Base-by-base conservation (phyloP, 2,329 filamentous ascomycete species). In the Xylaria polymorpha region DNA sequence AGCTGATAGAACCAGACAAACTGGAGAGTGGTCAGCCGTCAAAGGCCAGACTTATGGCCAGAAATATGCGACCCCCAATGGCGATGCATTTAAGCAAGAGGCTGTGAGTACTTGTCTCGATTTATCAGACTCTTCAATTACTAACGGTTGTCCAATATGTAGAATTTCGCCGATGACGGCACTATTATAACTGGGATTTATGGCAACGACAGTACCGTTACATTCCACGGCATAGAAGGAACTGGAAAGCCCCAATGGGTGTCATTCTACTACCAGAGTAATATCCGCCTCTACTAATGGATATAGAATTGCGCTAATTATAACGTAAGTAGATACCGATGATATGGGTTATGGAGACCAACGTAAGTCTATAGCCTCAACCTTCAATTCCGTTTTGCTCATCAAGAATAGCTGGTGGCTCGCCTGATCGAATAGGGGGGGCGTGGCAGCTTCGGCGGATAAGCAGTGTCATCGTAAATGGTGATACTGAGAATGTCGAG, bases 301-400 rank as follows among this genome's bases (percentile, higher is more conserved):
- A 15, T 9, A 37, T 6, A 4, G 20, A 29, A 20, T 51, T 62
- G 22, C 15, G 64, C 69, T 73, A 63, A 73, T 32, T 32, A 20
- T 1, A 18, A 4, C n/a, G n/a, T n/a, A n/a, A 4, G 29, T 35
- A 78, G 77, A 89, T 76, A 88, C 81, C 1, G 87, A 89, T 59
- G 87, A 89, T 67, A 88, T 88, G 85, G 87, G 87, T 2, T 89
- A 87, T 64, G 87, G 87, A 0, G 84, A 85, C 61, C 83, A 85
- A 67, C 83, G 78, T 80, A 74, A 79, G 77, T 74, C 29, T 14
- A 12, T 0, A 2, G 15, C 6, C 8, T 39, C 29, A 32, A 43
- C 3, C 4, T 18, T n/a, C 3, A 32, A 41, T 55, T 35, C 14
- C 7, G 35, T 14, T 41, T 64, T 18, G 35, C 61, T 66, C 51